Evolutionary conservation across 169 alveolate genomes (phyloP), one percentile per base, ranked within the genome.

Genomic region (Plasmodium vinckei): DNA sequence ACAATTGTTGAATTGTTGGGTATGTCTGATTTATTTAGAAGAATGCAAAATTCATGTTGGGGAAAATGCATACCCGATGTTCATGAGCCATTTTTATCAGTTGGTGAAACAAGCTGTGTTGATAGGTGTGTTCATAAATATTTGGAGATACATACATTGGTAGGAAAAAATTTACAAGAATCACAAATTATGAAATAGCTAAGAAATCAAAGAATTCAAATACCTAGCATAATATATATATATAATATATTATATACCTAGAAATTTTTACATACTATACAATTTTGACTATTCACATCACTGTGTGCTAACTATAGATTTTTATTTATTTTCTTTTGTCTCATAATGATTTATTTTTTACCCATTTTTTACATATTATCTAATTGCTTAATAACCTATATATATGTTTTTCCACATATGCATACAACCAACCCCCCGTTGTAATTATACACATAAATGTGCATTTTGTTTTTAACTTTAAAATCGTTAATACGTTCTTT

Each of bases 31-130:
- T 89, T 94, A 93, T 92, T 94, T 49, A 77, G 89, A 60, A 77
- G 96, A 72, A 94, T 94, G 94, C 92, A 93, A 39, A 94, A 94
- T 49, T 54, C 94, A 3, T 94, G 96, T 70, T 94, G 96, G 96
- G 87, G 72, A 56, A 94, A 94, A 79, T 94, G 96, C 53, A 92
- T 94, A 53, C 92, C 96, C 0, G 92, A 91, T 13, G 93, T 88
- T 13, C 87, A 77, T 87, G 94, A 87, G 67, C 72, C 92, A 57
- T 73, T 87, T 39, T 75, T 94, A 54, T 93, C 93, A 73, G 91
- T 92, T 5, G 96, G 96, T 15, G 96, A 94, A 77, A 88, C 88
- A 44, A 94, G 96, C 71, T 94, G 96, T 72, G 94, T 90, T 46
- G 96, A 94, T 88, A 92, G 96, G 33, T 94, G 96, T 67, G 96